phyloP scores from a whole-genome alignment of 345 rosid species.

The Lagerstroemia speciosa region DNA sequence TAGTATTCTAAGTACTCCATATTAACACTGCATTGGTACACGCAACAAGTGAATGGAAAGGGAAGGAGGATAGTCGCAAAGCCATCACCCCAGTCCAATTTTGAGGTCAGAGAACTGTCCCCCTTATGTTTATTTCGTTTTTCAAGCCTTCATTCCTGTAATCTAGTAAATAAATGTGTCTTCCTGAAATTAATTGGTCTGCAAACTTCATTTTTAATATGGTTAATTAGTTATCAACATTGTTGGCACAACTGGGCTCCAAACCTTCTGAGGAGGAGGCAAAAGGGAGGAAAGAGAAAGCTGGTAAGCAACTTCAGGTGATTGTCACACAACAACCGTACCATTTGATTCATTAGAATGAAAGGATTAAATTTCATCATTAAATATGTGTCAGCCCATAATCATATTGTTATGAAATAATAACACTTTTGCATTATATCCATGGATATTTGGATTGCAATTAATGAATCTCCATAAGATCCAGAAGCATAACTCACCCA shows the following conservation, averaged over 20 bases:
- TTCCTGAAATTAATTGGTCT: neutral
- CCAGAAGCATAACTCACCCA: constrained; percentile 49
- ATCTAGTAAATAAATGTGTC: neutral
- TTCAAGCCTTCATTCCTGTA: neutral
- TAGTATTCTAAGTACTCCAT: neutral
- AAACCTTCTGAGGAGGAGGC: neutral
- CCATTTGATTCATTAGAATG: too few species aligned
- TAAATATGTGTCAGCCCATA: too few species aligned
- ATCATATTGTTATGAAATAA: too few species aligned
- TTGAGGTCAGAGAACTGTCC: neutral
- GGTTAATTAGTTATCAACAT: neutral
- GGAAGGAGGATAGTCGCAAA: neutral
- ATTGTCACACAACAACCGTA: neutral
- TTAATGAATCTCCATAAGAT: neutral
- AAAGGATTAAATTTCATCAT: too few species aligned
- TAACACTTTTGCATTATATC: too few species aligned
- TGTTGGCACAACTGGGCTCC: neutral
- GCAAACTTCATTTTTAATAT: neutral
- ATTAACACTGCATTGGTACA: neutral
- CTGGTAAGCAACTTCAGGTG: neutral
- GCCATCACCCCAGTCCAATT: neutral
- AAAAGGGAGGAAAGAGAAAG: neutral
- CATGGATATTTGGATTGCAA: too few species aligned
- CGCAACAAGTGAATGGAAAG: neutral
- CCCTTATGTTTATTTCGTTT: neutral